Evolutionary conservation across 352 stramenopile species (phyloP), one percentile per base, ranked within the genome.

Genomic region (Phytopythium ostracodes): DNA sequence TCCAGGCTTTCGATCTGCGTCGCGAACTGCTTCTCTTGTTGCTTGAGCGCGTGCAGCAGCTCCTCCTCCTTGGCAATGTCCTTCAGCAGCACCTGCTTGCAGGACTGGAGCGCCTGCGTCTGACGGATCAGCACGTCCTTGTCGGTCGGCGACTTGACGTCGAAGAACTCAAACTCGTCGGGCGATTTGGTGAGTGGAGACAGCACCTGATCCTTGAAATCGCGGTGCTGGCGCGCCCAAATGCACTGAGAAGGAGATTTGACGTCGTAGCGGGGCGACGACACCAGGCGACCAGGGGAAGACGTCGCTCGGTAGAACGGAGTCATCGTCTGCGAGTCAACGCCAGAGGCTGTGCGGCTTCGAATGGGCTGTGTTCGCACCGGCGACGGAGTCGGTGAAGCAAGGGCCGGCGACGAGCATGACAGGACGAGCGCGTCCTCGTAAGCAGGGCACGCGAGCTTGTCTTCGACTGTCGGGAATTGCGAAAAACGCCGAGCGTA

Each of bases 61-160:
- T 88, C 71, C 49, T 91, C 81, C 35, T 91, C 79, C 24, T 77
- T 80, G 7, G 76, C 76, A 36, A 91, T 87, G 57, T 91, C 81
- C 4, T 38, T 67, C 33, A 89, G 46, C 4, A 88, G 68, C 1
- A 76, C 85, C 71, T 89, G 79, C 22, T 89, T 88, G 25, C 77
- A 87, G 3, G 77, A 87, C 47, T 89, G 79, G 4, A 91, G 55
- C 14, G 77, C 70, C 27, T 88, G 81, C 43, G 87, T 87, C 51
- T 88, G 78, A 18, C 63, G 63, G 11, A 70, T 62, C 5, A 90
- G 60, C 2, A 79, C 72, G 10, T 83, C 73, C 40, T 71, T 78
- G 46, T 83, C 69, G 22, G 8, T 22, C 8, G 38, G 22, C 12
- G 42, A 31, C 5, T 9, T 27, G 15, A 10, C 24, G 8, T 52